phyloP scores from a whole-genome alignment of 106 monocot species.

The Dactylorhiza incarnata region DNA sequence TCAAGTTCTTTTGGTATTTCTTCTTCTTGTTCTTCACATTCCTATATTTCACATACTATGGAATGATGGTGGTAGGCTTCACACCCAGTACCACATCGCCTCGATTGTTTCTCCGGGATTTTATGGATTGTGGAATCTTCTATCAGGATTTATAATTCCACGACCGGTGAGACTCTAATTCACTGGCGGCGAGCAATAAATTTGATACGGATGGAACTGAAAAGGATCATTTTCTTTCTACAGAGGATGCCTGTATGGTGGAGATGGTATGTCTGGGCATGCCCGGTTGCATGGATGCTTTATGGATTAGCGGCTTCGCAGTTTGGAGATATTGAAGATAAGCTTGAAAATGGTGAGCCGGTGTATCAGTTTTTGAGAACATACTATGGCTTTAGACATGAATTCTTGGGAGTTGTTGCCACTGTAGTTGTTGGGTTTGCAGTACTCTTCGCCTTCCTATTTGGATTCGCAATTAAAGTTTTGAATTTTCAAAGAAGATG shows the following conservation, averaged over 20 bases:
- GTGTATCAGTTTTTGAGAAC: constrained; percentile 33
- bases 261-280: constrained; percentile 88
- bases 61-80: constrained; percentile 25
- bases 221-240: background rate
- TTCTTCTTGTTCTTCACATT: constrained; percentile 18
- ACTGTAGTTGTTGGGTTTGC: too few species aligned
- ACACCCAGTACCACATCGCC: constrained; percentile 15
- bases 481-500: too few species aligned
- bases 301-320: constrained; percentile 77
- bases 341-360: constrained; percentile 8
- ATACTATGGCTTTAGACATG: constrained; percentile 57
- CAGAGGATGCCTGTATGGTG: constrained; percentile 90
- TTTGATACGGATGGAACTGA: background rate
- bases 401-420: constrained; percentile 49
- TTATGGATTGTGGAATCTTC: constrained; percentile 23
- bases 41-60: constrained; percentile 30
- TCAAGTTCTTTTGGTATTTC: too few species aligned
- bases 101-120: background rate
- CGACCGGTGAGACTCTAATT: constrained; percentile 9
- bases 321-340: constrained; percentile 31
- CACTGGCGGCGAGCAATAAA: background rate
- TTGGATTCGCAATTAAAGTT: too few species aligned
- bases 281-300: constrained; percentile 64
- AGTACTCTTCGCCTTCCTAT: too few species aligned
- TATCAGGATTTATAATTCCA: constrained; percentile 19